Base-by-base conservation (phyloP, 2,329 filamentous ascomycete genomes). In the Rhynchosporium agropyri region DNA sequence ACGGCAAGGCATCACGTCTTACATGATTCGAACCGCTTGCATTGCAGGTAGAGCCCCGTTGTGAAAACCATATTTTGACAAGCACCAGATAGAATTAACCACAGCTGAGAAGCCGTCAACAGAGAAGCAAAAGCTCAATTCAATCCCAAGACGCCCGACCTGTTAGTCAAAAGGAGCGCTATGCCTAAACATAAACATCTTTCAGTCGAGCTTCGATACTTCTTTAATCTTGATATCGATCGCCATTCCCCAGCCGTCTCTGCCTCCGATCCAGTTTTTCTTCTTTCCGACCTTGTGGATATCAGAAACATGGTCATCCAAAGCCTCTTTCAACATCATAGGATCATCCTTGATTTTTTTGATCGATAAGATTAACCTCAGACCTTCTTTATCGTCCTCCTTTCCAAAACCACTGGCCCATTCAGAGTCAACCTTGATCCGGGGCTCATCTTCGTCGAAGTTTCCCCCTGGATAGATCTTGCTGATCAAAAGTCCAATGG, bases 401-500 rank as follows among this genome's bases (percentile, higher is more conserved):
- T 77, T 79, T 63, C 76, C 78, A 74, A 74, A 74, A 31, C 70
- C 77, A 63, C 70, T 75, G 13, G 75, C 75, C 79, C 79, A 81
- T 50, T 73, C 73, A 0, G 78, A 76, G 10, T 72, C 71, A 54
- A 82, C 74, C 1, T 71, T 74, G 29, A 83, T 71, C 29, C 77
- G 75, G 20, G 77, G 75, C 64, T 79, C 76, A 36, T 70, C 68
- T 36, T 70, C 65, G 58, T 76, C 69, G 3, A 83, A 72, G 1
- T 79, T 74, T 1, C 88, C 87, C 1, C 84, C 81, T 0, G 88
- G 88, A 74, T 87, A 89, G 8, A 89, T 77, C 9, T 76, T 78
- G 0, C 82, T 83, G 36, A 89, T 76, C 9, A 89, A 72, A 4
- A 77, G 78, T 2, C 84, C 86, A 0, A 89, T 79, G 15, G 81